Evolutionary conservation across 1,284 basidiomycete species (phyloP).

Genomic region (Mycena citricolor): DNA sequence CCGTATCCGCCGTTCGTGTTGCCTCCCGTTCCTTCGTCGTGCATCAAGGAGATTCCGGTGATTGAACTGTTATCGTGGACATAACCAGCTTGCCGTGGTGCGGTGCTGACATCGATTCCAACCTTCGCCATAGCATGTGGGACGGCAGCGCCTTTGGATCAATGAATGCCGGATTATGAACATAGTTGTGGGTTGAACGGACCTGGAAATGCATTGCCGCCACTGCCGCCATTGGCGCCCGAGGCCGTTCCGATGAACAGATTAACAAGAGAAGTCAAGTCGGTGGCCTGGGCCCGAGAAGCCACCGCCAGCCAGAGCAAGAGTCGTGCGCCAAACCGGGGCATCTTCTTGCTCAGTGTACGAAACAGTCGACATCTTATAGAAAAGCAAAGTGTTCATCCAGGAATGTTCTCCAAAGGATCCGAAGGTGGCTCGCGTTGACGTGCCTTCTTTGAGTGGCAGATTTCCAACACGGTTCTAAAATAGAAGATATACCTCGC

Average conservation of each 20-base stretch:
- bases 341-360: no score
- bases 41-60: constrained; percentile 46
- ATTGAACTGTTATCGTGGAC: constrained; percentile 19
- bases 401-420: no score
- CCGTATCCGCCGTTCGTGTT: constrained; percentile 50
- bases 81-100: constrained; percentile 31
- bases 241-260: constrained; percentile 51
- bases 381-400: no score
- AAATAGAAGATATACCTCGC: no score
- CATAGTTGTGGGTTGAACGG: constrained; percentile 9
- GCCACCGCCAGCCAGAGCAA: constrained; percentile 4
- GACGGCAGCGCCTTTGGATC: constrained; percentile 43
- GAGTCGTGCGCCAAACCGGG: constrained; percentile 3
- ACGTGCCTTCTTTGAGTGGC: no score
- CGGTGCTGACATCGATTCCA: constrained; percentile 48
- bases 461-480: no score
- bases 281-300: constrained; percentile 8
- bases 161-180: background rate
- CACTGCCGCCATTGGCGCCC: constrained; percentile 44
- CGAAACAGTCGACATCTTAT: no score
- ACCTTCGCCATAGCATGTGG: constrained; percentile 55
- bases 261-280: constrained; percentile 44
- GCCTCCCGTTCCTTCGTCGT: constrained; percentile 55
- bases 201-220: constrained; percentile 52
- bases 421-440: no score